Evolutionary conservation across 108 stramenopile species (phyloP), one percentile per base, ranked within the genome.

Genomic region (Cyclotella baltica): DNA sequence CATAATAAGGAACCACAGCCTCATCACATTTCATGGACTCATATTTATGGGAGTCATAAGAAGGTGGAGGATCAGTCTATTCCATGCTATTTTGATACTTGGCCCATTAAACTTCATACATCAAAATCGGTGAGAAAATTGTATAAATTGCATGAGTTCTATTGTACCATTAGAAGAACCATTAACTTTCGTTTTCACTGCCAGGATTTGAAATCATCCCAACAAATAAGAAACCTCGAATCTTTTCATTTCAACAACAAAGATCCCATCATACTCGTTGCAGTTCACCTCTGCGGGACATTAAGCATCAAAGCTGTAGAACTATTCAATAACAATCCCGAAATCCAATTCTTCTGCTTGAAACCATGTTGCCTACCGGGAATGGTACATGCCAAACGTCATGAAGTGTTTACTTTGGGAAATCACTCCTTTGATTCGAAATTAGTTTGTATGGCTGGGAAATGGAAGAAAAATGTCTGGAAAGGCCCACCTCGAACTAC

Each of bases 301-400:
- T 72, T 90, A 16, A 83, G 81, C 53, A 40, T 90, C 9, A 80
- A 77, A 47, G 89, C 89, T 16, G 71, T 90, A 1, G 81, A 90
- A 36, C 22, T 90, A 28, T 90, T 88, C 86, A 90, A 90, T 75
- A 48, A 73, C 18, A 78, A 88, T 64, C 75, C 75, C 8, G 62
- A 69, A 33, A 70, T 66, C 0, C 34, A 55, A 37, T 88, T 87
- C 25, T 64, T 90, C 27, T 81, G 74, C 13, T 37, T 90, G n/a
- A 90, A 90, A 65, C 89, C 89, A 48, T 90, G 89, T 62, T 90
- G 89, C 73, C 70, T 90, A 33, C 89, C 89, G 27, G 76, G 77
- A 3, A 86, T 88, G 80, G 69, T 88, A 36, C 87, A 90, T 64
- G 86, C 80, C 56, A 80, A 84, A 47, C 85, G 85, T 31, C 8